These are phyloP conservation scores for Lasiosphaeria ovina DNA, from an alignment of 495 filamentous ascomycete genomes.

Conservation along the genomic window DNA sequence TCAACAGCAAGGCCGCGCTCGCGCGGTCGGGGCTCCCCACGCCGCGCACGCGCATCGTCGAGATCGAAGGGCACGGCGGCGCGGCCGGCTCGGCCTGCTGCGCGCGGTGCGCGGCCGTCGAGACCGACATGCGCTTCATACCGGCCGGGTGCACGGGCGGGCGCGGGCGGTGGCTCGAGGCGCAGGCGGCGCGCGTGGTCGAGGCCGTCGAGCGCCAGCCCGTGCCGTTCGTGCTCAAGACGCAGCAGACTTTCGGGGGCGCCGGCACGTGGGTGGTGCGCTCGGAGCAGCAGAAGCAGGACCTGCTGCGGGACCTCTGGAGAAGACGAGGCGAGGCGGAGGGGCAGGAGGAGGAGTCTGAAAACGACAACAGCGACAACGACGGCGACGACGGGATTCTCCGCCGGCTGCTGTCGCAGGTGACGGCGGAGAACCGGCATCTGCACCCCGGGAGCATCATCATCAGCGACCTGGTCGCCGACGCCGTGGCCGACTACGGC, in stretches of 20 bases:
- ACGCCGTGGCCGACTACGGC: conserved; percentile 30
- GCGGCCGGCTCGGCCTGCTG: conserved; percentile 15
- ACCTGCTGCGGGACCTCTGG: conserved; percentile 21
- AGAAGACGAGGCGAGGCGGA: background rate
- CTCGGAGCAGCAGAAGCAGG: conserved; percentile 16
- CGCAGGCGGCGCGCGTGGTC: conserved; percentile 22
- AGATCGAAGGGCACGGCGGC: conserved; percentile 3
- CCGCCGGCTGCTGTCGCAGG: conserved; percentile 25
- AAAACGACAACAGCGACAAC: too few species aligned
- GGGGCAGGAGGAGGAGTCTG: too few species aligned
- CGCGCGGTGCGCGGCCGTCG: conserved; percentile 10
- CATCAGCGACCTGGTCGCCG: conserved; percentile 25
- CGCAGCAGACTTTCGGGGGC: conserved; percentile 36
- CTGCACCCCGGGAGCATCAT: conserved; percentile 26
- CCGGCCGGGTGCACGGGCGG: conserved; percentile 21
- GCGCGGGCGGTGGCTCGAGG: conserved; percentile 23
- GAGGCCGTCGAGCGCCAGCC: conserved; percentile 11
- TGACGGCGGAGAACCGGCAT: conserved; percentile 26
- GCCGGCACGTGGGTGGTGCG: conserved; percentile 35
- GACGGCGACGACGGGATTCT: conserved; percentile 18
- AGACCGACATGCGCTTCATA: conserved; percentile 13
- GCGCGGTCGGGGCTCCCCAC: conserved; percentile 27
- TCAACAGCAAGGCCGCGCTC: conserved; percentile 32
- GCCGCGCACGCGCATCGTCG: conserved; percentile 21
- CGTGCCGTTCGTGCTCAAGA: conserved; percentile 36